phyloP scores from a whole-genome alignment of 768 basidiomycete species.

The Cubamyces sp. region DNA sequence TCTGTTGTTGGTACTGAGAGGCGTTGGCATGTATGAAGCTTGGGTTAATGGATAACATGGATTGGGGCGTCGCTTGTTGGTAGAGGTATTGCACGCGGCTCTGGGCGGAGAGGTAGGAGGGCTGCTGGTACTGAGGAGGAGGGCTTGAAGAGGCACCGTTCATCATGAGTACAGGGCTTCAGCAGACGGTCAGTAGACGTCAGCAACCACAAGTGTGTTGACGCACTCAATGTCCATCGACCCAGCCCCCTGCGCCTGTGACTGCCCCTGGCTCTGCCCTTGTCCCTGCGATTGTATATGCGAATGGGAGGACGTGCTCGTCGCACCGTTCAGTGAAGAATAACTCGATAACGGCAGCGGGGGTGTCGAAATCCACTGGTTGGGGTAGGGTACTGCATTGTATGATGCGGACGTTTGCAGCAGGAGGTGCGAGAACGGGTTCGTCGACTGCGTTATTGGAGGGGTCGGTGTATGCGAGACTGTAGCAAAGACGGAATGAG shows the following conservation, averaged over 20 bases:
- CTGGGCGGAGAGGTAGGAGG: constrained; percentile 41
- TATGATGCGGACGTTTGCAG: constrained; percentile 47
- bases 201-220: not conserved
- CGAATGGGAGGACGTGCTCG: constrained; percentile 46
- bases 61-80: constrained; percentile 41
- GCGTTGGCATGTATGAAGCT: constrained; percentile 31
- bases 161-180: constrained; percentile 63
- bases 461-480: constrained; percentile 42
- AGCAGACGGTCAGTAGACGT: constrained; percentile 9
- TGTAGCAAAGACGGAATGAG: constrained; percentile 17
- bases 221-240: constrained; percentile 76
- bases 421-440: constrained; percentile 48
- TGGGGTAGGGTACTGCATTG: constrained; percentile 58
- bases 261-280: constrained; percentile 11
- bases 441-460: constrained; percentile 43
- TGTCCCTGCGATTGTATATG: constrained; percentile 26
- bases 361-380: constrained; percentile 38
- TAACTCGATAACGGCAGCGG: constrained; percentile 69
- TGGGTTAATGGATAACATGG: constrained; percentile 47
- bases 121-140: constrained; percentile 49
- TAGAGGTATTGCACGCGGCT: constrained; percentile 42
- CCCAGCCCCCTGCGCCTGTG: constrained; percentile 37
- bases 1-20: constrained; percentile 33
- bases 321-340: constrained; percentile 81
- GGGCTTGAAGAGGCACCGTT: constrained; percentile 50